Evolutionary conservation across 805 yeast species (phyloP).

Genomic region (Myxozyma neglecta): DNA sequence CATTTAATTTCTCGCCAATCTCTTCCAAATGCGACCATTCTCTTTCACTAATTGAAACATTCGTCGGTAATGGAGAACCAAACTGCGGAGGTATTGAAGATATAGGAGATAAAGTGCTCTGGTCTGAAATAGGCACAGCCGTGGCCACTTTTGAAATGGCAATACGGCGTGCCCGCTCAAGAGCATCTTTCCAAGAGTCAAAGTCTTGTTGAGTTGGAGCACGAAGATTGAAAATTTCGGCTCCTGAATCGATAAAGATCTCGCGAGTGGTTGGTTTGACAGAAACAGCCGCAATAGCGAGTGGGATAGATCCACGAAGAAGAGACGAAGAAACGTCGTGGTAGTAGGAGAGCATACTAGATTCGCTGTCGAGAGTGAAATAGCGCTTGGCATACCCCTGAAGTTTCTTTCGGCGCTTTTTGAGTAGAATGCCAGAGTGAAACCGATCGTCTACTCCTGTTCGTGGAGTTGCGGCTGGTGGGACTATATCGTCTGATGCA

Average conservation of each 20-base stretch:
- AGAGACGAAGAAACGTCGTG: conserved; percentile 60
- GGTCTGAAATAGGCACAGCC: neutral
- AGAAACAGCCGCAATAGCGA: conserved; percentile 75
- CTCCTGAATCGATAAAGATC: conserved; percentile 86
- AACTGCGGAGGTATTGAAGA: neutral
- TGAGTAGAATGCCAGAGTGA: conserved; percentile 74
- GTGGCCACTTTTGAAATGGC: conserved; percentile 2
- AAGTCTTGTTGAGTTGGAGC: conserved; percentile 67
- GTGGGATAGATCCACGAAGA: conserved; percentile 89
- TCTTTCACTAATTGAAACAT: neutral
- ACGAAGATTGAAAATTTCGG: conserved; percentile 89
- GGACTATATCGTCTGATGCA: neutral
- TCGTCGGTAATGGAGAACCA: neutral
- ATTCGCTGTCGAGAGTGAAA: conserved; percentile 77
- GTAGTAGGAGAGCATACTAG: conserved; percentile 81
- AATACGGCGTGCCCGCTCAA: conserved; percentile 20
- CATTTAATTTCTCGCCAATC: conserved; percentile 9
- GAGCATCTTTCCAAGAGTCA: conserved; percentile 77
- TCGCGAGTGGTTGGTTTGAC: conserved; percentile 68
- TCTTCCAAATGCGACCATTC: conserved; percentile 11
- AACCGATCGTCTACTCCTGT: conserved; percentile 42
- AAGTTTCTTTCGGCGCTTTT: conserved; percentile 76
- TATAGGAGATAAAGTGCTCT: neutral
- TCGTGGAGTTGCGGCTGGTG: neutral
- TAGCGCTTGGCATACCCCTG: conserved; percentile 87